Base-by-base conservation (phyloP, 148 eudicot species). In the Camellia lanceoleosa region DNA sequence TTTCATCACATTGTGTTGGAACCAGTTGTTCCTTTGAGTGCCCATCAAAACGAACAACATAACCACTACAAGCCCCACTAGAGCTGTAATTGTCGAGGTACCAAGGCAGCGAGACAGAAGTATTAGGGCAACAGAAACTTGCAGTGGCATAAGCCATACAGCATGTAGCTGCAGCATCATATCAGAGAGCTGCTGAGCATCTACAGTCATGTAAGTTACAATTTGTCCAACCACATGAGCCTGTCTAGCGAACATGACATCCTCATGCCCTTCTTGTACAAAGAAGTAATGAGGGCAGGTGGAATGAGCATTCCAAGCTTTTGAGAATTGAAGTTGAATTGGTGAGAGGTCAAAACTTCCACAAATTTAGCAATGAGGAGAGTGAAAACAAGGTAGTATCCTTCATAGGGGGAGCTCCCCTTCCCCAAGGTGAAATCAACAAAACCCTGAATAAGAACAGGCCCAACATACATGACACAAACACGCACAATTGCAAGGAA, bases 151-250 rank as follows among this genome's bases (percentile, higher is more conserved):
- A 8, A 90, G 85, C 99, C 99, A 96, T n/a, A 93, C 76, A 82
- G 88, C 87, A 71, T 96, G 98, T 2, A 93, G 82, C 77, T 96
- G 98, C 16, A 96, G 87, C 95, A 96, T 93, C 99, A 96, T 96
- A 77, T 96, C 99, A 9, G 97, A 91, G 1, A 95, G 90, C 83
- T 95, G 97, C 73, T 95, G 99, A 78, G 97, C 92, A 91, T 95
- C 99, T 44, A 95, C 95, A 59, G 90, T 97, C 99, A 96, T 96
- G 71, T 93, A 96, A 83, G 93, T 96, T 60, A 96, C 98, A 77
- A 92, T 96, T 68, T 92, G 98, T 19, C 99, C 99, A 65, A 93
- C 92, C 63, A 97, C 99, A 77, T 95, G 99, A 55, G 81, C 84
- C 61, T 95, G 97, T 62, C 99, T 79, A 41, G 97, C 93, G 99